Base-by-base conservation (phyloP, 208 protist genomes). In the Endotrypanum monterogeii region DNA sequence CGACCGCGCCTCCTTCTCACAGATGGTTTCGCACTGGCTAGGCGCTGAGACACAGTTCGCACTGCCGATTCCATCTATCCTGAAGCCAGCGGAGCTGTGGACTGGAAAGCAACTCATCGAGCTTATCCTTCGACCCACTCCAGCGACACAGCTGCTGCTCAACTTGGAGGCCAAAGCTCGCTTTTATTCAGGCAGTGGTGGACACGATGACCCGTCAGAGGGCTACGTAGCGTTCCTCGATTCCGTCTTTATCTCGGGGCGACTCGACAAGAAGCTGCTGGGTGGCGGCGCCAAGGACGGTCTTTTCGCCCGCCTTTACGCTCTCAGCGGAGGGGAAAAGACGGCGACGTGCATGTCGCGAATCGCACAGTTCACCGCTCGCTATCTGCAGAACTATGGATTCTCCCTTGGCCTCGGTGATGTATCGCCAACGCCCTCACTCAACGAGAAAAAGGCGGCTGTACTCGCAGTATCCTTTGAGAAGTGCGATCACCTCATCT, bases 391-490 rank as follows among this genome's bases (percentile, higher is more conserved):
- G 74, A 97, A 99, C 79, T 90, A 97, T 65, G 99, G 99, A 58
- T 99, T 99, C 86, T 99, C 96, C 12, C 99, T 99, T 83, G 99
- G 99, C 39, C 99, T 99, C 67, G 90, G 89, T 25, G 98, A 99
- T 80, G 98, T 99, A 35, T 94, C 89, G 16, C 99, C 99, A 16
- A 97, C 91, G 39, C 67, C 79, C 39, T 56, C 76, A 25, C 80
- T 99, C 5, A 89, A 90, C 50, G 80, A 80, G 37, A 72, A 86
- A 61, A 99, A 99, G 85, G 74, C 94, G 6, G 85, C 81, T 18
- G 83, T 99, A 41, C 86, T 99, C 18, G n/a, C 83, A 3, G 71
- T 71, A 8, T 98, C 95, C n/a, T 99, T 99, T 76, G 80, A 70
- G 0, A 86, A 92, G 60, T 99, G 94, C 83, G 83, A 98, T 2